Conservation (phyloP, 2,329 filamentous ascomycete species). For the Talaromyces sp. region DNA sequence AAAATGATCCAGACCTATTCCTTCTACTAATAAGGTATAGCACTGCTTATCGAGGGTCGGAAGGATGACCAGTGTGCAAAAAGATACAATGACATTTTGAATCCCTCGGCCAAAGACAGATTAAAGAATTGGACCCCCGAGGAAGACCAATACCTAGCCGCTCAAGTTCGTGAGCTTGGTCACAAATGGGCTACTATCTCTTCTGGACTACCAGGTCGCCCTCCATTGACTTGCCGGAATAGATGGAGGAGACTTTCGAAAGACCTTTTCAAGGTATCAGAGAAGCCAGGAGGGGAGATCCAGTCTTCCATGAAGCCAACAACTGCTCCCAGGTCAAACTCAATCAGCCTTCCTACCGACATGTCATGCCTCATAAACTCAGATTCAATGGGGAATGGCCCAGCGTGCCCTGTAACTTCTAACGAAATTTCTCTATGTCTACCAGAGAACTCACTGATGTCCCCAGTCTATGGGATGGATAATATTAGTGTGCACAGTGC, state of each 20-base stretch:
- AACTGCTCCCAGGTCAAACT: neutral
- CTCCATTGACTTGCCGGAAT: conserved; percentile 12
- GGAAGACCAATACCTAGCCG: conserved; percentile 1
- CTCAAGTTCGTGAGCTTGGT: conserved; percentile 2
- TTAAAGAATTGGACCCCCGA: conserved; percentile 3
- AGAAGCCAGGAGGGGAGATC: neutral
- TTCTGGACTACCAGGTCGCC: conserved; percentile 3
- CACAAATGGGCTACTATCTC: conserved; percentile 6
- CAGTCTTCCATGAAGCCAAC: neutral
- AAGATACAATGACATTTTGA: conserved; percentile 6
- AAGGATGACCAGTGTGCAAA: conserved; percentile 7
- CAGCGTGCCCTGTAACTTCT: neutral
- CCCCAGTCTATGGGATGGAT: neutral
- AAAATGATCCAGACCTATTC: too few species aligned
- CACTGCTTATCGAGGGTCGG: conserved; percentile 3
- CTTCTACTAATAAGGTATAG: neutral
- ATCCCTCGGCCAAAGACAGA: conserved; percentile 2
- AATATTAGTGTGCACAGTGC: neutral
- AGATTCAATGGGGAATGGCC: neutral
- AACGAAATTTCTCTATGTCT: neutral
- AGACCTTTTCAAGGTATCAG: neutral
- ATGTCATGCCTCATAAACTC: neutral
- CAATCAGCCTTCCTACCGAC: neutral
- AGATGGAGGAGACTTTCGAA: conserved; percentile 4
- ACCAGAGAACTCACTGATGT: neutral